phyloP scores from a whole-genome alignment of 2,329 filamentous ascomycete genomes.

The Talaromyces sp. region DNA sequence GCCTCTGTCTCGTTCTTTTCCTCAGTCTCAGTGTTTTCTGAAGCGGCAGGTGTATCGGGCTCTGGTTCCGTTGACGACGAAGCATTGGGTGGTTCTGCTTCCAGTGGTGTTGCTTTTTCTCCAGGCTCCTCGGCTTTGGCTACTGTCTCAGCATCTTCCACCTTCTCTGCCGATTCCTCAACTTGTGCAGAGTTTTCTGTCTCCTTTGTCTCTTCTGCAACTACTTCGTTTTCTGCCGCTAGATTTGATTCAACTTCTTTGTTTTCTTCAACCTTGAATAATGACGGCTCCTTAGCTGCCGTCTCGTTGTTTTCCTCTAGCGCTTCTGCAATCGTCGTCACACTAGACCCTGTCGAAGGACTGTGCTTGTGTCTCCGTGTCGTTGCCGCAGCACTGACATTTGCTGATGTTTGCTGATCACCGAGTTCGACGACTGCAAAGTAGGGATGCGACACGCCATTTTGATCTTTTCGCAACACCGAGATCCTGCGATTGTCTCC shows the following conservation, averaged over 20 bases:
- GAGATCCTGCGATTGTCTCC: constrained; percentile 28
- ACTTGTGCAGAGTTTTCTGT: neutral
- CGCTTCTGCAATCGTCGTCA: constrained; percentile 76
- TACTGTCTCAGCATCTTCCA: neutral
- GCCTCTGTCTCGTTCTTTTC: neutral
- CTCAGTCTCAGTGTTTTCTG: neutral
- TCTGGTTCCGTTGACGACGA: neutral
- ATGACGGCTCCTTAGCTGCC: neutral
- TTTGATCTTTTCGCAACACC: constrained; percentile 30
- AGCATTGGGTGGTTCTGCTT: neutral
- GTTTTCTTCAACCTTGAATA: constrained; percentile 10
- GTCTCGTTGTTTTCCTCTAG: constrained; percentile 62
- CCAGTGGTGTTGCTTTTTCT: neutral
- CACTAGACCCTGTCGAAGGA: constrained; percentile 70
- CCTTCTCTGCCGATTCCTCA: neutral
- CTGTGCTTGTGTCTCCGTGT: constrained; percentile 80
- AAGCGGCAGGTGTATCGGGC: neutral
- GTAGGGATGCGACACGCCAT: constrained; percentile 14
- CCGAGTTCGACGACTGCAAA: constrained; percentile 17
- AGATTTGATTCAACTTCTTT: neutral
- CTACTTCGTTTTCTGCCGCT: neutral
- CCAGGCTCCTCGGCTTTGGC: neutral
- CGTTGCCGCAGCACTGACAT: constrained; percentile 56
- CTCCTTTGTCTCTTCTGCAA: neutral
- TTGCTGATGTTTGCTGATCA: constrained; percentile 37